Evolutionary conservation across 2,329 filamentous ascomycete genomes (phyloP).

Genomic region (Penicillium sp.): DNA sequence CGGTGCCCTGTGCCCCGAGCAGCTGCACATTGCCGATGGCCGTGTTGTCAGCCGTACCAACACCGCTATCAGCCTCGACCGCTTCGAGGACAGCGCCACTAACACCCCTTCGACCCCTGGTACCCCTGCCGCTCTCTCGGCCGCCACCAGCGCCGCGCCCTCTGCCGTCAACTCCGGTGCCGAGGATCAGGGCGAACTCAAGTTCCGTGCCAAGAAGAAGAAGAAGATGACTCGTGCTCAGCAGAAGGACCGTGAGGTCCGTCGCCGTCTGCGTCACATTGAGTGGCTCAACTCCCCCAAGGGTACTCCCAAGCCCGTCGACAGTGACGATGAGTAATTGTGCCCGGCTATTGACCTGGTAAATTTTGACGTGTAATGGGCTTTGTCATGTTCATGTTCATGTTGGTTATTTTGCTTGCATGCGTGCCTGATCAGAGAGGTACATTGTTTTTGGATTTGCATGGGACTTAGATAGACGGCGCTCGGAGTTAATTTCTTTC

Average conservation of each 20-base stretch:
- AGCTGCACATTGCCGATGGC: constrained; percentile 91
- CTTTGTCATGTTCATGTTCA: constrained; percentile 9
- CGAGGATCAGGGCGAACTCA: constrained; percentile 77
- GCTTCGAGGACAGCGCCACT: constrained; percentile 80
- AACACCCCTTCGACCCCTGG: constrained; percentile 53
- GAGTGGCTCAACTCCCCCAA: constrained; percentile 79
- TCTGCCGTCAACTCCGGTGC: constrained; percentile 76
- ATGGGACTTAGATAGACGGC: constrained; percentile 26
- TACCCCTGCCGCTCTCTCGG: constrained; percentile 59
- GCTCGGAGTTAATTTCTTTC: constrained; percentile 14
- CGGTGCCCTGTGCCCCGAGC: constrained; percentile 89
- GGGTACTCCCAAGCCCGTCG: constrained; percentile 73
- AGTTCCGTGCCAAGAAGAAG: constrained; percentile 90
- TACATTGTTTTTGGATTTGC: constrained; percentile 16
- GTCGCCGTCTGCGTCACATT: constrained; percentile 80
- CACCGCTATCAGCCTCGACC: constrained; percentile 70
- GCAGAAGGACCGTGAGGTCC: constrained; percentile 86
- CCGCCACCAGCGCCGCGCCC: constrained; percentile 59
- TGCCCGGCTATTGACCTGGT: constrained; percentile 1
- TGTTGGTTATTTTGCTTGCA: constrained; percentile 18
- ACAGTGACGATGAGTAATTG: constrained; percentile 67
- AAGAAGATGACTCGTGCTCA: constrained; percentile 99
- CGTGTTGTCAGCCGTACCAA: constrained; percentile 82
- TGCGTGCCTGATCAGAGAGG: constrained; percentile 11
- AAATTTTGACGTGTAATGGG: constrained; percentile 24